phyloP scores from a whole-genome alignment of 805 yeast genomes.

The Saturnispora mendoncae region DNA sequence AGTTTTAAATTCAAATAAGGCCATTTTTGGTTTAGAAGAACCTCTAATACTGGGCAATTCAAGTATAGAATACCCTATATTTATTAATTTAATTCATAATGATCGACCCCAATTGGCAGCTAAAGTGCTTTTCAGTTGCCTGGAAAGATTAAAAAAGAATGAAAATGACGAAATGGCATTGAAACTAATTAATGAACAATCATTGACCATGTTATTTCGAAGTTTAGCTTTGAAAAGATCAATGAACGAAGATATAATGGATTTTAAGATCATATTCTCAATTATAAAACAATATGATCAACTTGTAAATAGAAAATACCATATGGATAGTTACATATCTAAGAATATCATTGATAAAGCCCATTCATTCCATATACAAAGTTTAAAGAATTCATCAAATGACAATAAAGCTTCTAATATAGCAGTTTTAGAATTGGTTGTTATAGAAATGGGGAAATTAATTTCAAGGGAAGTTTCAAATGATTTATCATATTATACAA shows the following conservation, averaged over 20 bases:
- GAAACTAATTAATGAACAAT: background rate
- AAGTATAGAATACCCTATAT: background rate
- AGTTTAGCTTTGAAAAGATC: constrained; percentile 12
- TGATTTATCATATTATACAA: constrained; percentile 11
- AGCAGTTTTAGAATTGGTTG: constrained; percentile 10
- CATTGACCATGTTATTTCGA: constrained; percentile 9
- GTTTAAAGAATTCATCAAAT: background rate
- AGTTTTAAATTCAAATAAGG: too few relatives aligned
- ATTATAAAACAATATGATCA: background rate
- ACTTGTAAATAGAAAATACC: background rate
- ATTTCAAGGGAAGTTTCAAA: constrained; percentile 10
- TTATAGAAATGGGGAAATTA: constrained; percentile 15
- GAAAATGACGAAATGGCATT: too few relatives aligned
- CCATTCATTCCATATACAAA: constrained; percentile 4
- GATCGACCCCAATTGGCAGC: constrained; percentile 9
- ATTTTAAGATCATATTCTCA: constrained; percentile 9
- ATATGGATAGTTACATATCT: constrained; percentile 2
- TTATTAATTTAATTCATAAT: background rate
- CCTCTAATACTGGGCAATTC: too few relatives aligned
- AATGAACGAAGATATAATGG: constrained; percentile 5
- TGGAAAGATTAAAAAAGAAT: background rate
- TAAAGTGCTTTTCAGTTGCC: background rate
- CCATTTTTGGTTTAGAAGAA: too few relatives aligned
- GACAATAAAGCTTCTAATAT: background rate
- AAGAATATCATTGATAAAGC: constrained; percentile 14